Base-by-base conservation (phyloP, 495 filamentous ascomycete species). In the Aspergillus panamensis region DNA sequence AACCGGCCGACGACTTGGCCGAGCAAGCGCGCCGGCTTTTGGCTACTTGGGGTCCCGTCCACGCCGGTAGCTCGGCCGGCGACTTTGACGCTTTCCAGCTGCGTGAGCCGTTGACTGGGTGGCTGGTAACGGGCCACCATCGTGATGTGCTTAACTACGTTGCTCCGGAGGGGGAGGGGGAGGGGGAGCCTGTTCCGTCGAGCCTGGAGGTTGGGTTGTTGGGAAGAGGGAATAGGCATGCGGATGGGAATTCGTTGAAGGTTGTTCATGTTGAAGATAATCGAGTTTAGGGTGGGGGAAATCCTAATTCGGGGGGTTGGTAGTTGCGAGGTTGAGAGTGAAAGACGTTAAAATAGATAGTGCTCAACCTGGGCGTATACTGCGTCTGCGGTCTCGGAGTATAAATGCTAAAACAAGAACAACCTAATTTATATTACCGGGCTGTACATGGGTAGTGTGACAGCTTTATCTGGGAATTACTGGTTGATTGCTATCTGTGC, bases 121-220 rank as follows among this genome's bases (percentile, higher is more conserved):
- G 32, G 42, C 44, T 60, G 14, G 57, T 60, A 1, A 49, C 57
- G 21, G 57, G 57, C 9, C 57, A 60, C 19, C 57, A 60, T 48
- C 30, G 16, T 2, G 57, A 60, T 49, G 44, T 60, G 42, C 21
- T 60, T 17, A 54, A 54, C 21, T 60, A 60, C 48, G 44, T 60
- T 4, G 13, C 14, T 17, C 37, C 57, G 29, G 25, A 35, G 10
- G 51, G 54, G 45, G 17, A 5, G 7, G 16, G 16, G 42, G 14
- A 14, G 33, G 17, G 6, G 7, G 50, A 52, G 6, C 33, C 50
- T 25, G 25, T 5, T 25, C 25, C 25, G 21, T 29, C 50, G 12
- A 20, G 12, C 5, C 3, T 33, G 42, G 2, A 21, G n/a, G 42
- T 25, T n/a, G 52, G 52, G 40, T 21, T 55, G 10, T 5, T 35